phyloP scores from a whole-genome alignment of 2,329 filamentous ascomycete genomes.

The Bisporella sp. region DNA sequence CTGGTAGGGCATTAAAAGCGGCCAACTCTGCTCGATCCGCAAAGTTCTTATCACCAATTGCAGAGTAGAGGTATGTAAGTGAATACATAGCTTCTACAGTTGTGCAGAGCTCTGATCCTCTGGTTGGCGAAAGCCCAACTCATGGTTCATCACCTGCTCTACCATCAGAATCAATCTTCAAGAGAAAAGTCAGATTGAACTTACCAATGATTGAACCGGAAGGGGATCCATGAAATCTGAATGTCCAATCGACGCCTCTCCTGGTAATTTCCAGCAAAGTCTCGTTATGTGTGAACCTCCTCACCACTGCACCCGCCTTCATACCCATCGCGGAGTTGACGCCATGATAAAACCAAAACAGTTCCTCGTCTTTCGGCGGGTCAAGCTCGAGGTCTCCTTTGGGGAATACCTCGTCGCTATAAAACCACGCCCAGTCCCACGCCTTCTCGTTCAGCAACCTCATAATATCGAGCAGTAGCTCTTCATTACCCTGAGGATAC shows the following conservation, averaged over 20 bases:
- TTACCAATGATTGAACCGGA: conserved; percentile 37
- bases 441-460: conserved; percentile 13
- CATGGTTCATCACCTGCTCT: too few relatives aligned
- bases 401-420: conserved; percentile 7
- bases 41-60: conserved; percentile 29
- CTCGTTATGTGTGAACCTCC: conserved; percentile 33
- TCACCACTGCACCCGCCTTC: conserved; percentile 33
- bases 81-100: background rate
- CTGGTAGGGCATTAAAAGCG: conserved; percentile 49
- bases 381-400: conserved; percentile 7
- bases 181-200: too few relatives aligned
- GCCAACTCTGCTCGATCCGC: conserved; percentile 45
- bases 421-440: conserved; percentile 15
- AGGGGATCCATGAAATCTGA: conserved; percentile 33
- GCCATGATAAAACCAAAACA: conserved; percentile 26
- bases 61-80: conserved; percentile 23
- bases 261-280: conserved; percentile 30
- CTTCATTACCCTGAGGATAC: conserved; percentile 17
- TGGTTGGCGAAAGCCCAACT: too few relatives aligned
- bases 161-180: too few relatives aligned
- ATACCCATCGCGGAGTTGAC: conserved; percentile 30
- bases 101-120: background rate
- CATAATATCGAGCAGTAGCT: conserved; percentile 26
- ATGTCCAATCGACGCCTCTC: conserved; percentile 31
- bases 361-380: conserved; percentile 4